Evolutionary conservation across 768 basidiomycete genomes (phyloP).

Genomic region (Dioszegia hungarica): DNA sequence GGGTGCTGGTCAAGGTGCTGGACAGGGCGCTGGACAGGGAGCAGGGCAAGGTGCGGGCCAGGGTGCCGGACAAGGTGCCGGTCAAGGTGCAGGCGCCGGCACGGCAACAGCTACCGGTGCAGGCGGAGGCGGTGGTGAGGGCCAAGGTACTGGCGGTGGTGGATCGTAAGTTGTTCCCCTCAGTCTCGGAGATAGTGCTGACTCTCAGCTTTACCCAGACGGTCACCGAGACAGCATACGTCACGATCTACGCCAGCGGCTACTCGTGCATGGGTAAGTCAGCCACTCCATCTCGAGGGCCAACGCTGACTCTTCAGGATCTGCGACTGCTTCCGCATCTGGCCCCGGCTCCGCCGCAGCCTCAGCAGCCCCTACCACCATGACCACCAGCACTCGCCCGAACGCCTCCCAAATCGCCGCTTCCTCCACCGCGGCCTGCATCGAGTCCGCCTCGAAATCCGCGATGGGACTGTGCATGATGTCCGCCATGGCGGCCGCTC

Average conservation of each 20-base stretch:
- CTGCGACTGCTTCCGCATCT: neutral
- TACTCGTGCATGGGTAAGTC: too few relatives aligned
- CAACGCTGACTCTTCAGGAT: neutral
- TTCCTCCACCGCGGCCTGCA: neutral
- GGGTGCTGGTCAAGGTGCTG: too few relatives aligned
- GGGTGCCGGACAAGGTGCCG: constrained; percentile 8
- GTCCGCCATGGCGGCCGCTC: constrained; percentile 1
- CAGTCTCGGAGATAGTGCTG: too few relatives aligned
- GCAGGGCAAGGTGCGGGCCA: neutral
- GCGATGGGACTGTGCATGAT: constrained; percentile 11
- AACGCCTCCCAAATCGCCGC: constrained; percentile 10
- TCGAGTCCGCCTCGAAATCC: neutral
- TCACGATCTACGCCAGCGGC: too few relatives aligned
- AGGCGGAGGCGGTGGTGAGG: neutral
- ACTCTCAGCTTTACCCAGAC: too few relatives aligned
- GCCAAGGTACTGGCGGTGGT: neutral
- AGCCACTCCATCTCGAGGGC: neutral
- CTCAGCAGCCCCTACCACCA: neutral
- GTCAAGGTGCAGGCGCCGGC: neutral
- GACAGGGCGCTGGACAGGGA: neutral
- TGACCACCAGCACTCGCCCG: neutral
- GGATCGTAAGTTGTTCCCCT: too few relatives aligned
- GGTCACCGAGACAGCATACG: too few relatives aligned
- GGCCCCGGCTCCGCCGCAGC: neutral
- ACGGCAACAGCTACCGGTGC: neutral